Conservation (phyloP, 257 asterid genomes). For the Knoxia roxburghii region DNA sequence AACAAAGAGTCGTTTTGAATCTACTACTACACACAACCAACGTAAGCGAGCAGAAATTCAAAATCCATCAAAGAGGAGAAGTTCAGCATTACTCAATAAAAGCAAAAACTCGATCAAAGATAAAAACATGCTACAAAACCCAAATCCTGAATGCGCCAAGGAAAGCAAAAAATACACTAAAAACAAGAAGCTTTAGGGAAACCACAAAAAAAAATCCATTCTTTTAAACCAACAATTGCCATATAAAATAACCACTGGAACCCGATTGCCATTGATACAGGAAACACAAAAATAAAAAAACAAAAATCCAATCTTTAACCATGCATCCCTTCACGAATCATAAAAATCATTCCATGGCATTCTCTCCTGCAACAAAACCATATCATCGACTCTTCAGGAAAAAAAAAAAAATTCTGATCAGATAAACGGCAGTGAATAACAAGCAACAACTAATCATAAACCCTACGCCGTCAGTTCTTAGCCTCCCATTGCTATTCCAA, state of each 20-base stretch:
- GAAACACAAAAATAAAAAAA: background rate
- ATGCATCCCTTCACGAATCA: background rate
- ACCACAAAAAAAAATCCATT: background rate
- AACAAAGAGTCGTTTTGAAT: background rate
- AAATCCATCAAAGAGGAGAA: background rate
- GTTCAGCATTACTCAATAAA: background rate
- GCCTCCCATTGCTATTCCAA: background rate
- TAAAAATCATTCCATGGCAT: background rate
- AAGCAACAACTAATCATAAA: background rate
- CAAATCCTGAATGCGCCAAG: background rate
- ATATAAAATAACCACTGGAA: background rate
- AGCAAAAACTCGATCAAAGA: background rate
- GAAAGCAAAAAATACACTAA: too few relatives aligned
- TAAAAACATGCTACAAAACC: background rate
- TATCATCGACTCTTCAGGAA: background rate
- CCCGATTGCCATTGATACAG: background rate
- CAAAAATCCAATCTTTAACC: conserved; percentile 7
- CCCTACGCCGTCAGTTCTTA: background rate
- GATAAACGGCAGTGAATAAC: too few relatives aligned
- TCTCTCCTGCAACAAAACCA: too few relatives aligned
- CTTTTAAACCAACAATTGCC: background rate
- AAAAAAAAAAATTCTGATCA: too few relatives aligned
- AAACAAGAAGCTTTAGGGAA: too few relatives aligned
- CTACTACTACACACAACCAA: background rate
- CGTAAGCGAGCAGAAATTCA: background rate